Conservation (phyloP, 768 basidiomycete species). For the Suillus luteus region DNA sequence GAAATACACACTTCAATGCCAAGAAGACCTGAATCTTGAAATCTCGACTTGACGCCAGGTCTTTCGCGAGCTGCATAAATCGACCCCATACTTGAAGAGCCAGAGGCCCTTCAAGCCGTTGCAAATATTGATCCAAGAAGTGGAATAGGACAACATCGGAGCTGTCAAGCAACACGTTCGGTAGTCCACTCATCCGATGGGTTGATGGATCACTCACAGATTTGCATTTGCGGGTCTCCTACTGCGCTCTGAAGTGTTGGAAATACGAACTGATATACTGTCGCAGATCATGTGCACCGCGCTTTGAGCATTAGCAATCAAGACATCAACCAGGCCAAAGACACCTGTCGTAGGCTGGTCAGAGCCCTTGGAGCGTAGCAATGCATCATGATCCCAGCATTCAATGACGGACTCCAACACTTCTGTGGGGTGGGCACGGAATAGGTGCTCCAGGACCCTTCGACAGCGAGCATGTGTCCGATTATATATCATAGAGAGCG, state of each 20-base stretch:
- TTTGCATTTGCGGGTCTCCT: conserved; percentile 66
- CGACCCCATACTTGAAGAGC: conserved; percentile 92
- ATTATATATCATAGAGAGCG: conserved; percentile 63
- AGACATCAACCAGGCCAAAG: conserved; percentile 82
- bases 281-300: conserved; percentile 91
- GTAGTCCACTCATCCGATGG: not conserved
- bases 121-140: conserved; percentile 87
- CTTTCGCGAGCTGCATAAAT: conserved; percentile 76
- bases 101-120: conserved; percentile 83
- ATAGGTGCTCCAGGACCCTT: conserved; percentile 82
- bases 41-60: conserved; percentile 66
- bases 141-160: conserved; percentile 73
- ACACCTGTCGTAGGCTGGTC: conserved; percentile 49
- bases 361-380: conserved; percentile 46
- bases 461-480: conserved; percentile 71
- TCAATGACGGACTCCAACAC: conserved; percentile 83
- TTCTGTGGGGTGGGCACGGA: conserved; percentile 76
- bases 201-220: conserved; percentile 48
- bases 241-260: conserved; percentile 55
- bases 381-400: conserved; percentile 70
- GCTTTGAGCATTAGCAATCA: conserved; percentile 82
- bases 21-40: conserved; percentile 74
- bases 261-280: conserved; percentile 64
- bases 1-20: conserved; percentile 60
- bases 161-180: conserved; percentile 39